phyloP scores from a whole-genome alignment of 2,329 filamentous ascomycete genomes.

The Lasiodiplodia citricola region DNA sequence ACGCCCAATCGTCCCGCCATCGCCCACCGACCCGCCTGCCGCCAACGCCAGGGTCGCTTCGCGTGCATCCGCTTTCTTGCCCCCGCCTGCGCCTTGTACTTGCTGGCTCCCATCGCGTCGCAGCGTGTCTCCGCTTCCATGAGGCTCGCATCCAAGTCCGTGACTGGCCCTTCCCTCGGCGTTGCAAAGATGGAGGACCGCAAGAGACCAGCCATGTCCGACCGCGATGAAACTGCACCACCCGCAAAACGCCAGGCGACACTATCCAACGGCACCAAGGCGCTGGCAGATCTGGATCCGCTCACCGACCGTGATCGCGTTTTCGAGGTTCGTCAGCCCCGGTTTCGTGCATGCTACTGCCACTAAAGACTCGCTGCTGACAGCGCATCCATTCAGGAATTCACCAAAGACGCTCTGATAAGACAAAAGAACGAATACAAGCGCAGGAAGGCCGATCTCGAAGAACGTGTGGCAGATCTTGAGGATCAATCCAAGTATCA shows the following conservation, averaged over 20 bases:
- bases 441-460: constrained; percentile 81
- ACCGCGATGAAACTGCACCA: constrained; percentile 81
- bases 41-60: constrained; percentile 18
- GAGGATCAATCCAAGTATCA: constrained; percentile 80
- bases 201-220: constrained; percentile 87
- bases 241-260: constrained; percentile 88
- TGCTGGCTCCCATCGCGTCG: constrained; percentile 18
- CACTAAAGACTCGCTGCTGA: constrained; percentile 37
- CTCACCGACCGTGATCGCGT: constrained; percentile 35
- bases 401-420: constrained; percentile 94
- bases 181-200: constrained; percentile 98
- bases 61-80: constrained; percentile 17
- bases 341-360: constrained; percentile 30
- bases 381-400: constrained; percentile 63
- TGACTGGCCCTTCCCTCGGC: constrained; percentile 73
- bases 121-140: constrained; percentile 67
- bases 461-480: constrained; percentile 80
- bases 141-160: constrained; percentile 76
- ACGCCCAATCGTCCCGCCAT: constrained; percentile 21
- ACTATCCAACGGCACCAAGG: constrained; percentile 73
- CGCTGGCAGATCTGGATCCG: constrained; percentile 66
- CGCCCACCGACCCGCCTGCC: constrained; percentile 15
- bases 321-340: constrained; percentile 65
- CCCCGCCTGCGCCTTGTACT: constrained; percentile 8
- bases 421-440: constrained; percentile 99